Conservation (phyloP, 2,329 filamentous ascomycete genomes). For the Diaporthe amygdali region DNA sequence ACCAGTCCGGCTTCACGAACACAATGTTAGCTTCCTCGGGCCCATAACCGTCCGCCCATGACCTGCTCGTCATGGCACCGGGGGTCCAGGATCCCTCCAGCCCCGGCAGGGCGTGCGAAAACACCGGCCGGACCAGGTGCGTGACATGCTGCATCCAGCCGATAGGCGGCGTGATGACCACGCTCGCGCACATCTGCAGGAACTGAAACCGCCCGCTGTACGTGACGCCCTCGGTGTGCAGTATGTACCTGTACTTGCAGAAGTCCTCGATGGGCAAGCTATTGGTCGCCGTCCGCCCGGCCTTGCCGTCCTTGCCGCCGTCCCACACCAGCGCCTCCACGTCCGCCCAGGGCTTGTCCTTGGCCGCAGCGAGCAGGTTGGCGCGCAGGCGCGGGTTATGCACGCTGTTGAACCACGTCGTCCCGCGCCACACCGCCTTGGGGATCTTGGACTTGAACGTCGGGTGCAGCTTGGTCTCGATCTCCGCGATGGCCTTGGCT, state of each 20-base stretch:
- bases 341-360: slow-evolving; percentile 52
- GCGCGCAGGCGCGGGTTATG: slow-evolving; percentile 46
- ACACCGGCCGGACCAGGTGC: slow-evolving; percentile 51
- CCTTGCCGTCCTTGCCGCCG: slow-evolving; percentile 22
- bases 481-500: slow-evolving; percentile 37
- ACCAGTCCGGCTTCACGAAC: slow-evolving; percentile 58
- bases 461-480: slow-evolving; percentile 38
- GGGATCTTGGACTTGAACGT: slow-evolving; percentile 42
- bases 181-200: slow-evolving; percentile 54
- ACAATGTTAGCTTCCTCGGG: slow-evolving; percentile 50
- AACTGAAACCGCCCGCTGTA: slow-evolving; percentile 58
- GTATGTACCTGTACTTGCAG: slow-evolving; percentile 55
- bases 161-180: slow-evolving; percentile 53
- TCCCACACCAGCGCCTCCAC: slow-evolving; percentile 47
- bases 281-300: slow-evolving; percentile 44
- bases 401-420: slow-evolving; percentile 53
- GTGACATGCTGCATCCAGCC: slow-evolving; percentile 56
- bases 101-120: slow-evolving; percentile 37
- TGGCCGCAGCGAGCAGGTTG: slow-evolving; percentile 42
- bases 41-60: slow-evolving; percentile 45
- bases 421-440: slow-evolving; percentile 57
- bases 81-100: slow-evolving; percentile 24
- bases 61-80: slow-evolving; percentile 30
- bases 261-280: slow-evolving; percentile 54
- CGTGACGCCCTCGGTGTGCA: slow-evolving; percentile 59